Base-by-base conservation (phyloP, 768 basidiomycete genomes). In the Boletus tomentosulus region DNA sequence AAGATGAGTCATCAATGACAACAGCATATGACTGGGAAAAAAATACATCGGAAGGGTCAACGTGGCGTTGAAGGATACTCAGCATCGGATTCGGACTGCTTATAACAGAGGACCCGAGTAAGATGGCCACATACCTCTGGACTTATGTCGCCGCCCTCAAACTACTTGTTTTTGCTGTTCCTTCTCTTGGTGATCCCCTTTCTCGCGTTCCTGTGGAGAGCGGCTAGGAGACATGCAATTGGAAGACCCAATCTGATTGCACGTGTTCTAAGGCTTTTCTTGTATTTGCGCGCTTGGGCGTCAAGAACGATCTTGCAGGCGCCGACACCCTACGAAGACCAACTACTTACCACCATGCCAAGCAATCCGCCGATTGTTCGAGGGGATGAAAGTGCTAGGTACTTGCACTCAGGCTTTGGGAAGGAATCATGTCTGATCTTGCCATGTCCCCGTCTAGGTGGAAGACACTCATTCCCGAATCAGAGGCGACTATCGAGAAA, bases 101-200 rank as follows among this genome's bases (percentile, higher is more conserved):
- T 63, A 66, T 65, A 62, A 62, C 16, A 43, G 41, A 5, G 25
- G 19, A 33, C 25, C 15, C 7, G 49, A 15, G 8, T 13, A 41
- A 9, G 25, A 16, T 3, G 27, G 22, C 31, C 15, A 39, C 50
- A 30, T 24, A 55, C 55, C 57, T 44, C 24, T 46, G 15, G 38
- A 19, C 30, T 46, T 2, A 66, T 65, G 58, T 25, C 35, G 35
- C 47, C 30, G 41, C 30, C 53, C 2, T 38, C 47, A 27, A 56
- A 54, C 4, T n/a, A 39, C 38, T 50, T 58, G 24, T 66, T 57
- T 50, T 45, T 66, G 33, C 31, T 66, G 35, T 57, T 58, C 37
- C 51, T 66, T 30, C 38, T 61, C 16, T 22, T 61, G 13, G 1
- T 45, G 6, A 11, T 59, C 1, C 44, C 43, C 22, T 28, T 57